Conservation (phyloP, 805 yeast species). For the Ogataea paraovalis region DNA sequence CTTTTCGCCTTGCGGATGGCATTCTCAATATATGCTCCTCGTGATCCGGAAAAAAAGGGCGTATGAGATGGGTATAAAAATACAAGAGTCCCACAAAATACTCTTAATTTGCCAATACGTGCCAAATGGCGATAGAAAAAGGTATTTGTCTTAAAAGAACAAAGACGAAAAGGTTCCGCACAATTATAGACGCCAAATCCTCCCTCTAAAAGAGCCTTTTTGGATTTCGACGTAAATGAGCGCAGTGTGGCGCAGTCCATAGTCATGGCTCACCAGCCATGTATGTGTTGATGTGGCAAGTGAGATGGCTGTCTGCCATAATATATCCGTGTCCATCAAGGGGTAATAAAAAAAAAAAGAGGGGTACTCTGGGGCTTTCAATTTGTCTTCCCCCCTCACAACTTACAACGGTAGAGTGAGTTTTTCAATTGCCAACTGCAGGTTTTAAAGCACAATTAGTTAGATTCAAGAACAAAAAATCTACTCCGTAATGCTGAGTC, state of each 20-base stretch:
- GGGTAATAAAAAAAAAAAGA: neutral
- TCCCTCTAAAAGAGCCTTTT: too few relatives aligned
- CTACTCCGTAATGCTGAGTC: neutral
- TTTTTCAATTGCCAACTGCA: neutral
- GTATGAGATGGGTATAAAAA: neutral
- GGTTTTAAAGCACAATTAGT: too few relatives aligned
- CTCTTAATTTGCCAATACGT: too few relatives aligned
- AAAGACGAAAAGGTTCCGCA: neutral
- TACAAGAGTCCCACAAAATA: too few relatives aligned
- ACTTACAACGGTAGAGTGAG: too few relatives aligned
- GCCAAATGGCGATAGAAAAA: too few relatives aligned
- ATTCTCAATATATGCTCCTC: neutral
- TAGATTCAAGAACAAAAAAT: too few relatives aligned
- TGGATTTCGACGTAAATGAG: too few relatives aligned
- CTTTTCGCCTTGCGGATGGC: conserved; percentile 2
- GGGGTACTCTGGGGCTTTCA: neutral
- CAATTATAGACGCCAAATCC: neutral
- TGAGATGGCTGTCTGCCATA: too few relatives aligned
- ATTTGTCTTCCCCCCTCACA: too few relatives aligned
- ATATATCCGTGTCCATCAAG: neutral
- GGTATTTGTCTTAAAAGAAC: neutral
- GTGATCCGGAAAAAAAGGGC: neutral
- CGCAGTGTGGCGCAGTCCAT: neutral
- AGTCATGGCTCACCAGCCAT: too few relatives aligned
- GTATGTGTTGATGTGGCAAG: too few relatives aligned